A percentile compares a stretch with the other conserved stretches of the same genome.
Evolutionary conservation across 192 early-diverging fungal species (phyloP).

Genomic region (Coemansia sp.): DNA sequence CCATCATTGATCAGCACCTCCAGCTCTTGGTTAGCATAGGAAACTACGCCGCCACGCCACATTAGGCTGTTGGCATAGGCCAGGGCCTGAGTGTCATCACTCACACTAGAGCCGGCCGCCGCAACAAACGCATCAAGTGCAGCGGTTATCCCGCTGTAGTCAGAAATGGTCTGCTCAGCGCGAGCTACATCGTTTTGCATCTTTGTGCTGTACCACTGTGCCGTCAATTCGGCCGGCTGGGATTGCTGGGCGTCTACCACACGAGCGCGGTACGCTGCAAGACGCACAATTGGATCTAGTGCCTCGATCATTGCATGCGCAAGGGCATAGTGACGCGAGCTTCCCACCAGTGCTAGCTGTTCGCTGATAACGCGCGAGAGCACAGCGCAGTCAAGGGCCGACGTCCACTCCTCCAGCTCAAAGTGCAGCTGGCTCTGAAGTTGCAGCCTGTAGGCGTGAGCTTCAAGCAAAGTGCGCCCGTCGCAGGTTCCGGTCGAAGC

Average conservation of each 20-base stretch:
- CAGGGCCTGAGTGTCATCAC: background rate
- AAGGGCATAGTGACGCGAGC: conserved; percentile 34
- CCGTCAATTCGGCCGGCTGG: conserved; percentile 23
- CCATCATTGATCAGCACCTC: conserved; percentile 13
- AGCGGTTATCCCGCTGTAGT: conserved; percentile 4
- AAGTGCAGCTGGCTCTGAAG: conserved; percentile 37
- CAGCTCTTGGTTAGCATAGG: conserved; percentile 21
- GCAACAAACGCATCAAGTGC: conserved; percentile 11
- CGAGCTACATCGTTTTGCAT: conserved; percentile 16
- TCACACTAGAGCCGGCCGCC: background rate
- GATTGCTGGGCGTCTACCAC: conserved; percentile 32
- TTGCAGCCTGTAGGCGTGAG: conserved; percentile 41
- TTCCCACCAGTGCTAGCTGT: conserved; percentile 24
- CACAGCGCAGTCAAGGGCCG: conserved; percentile 41
- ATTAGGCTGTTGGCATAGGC: conserved; percentile 20
- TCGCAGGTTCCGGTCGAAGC: conserved; percentile 8
- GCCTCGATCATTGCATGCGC: conserved; percentile 23
- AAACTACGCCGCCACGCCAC: conserved; percentile 37
- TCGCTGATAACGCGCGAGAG: conserved; percentile 23
- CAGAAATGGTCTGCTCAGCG: conserved; percentile 8
- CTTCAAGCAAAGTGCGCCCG: conserved; percentile 24
- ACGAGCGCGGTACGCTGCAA: conserved; percentile 45
- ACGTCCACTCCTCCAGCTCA: conserved; percentile 41
- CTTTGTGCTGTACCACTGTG: conserved; percentile 26
- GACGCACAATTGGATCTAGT: conserved; percentile 40